Evolutionary conservation across 2,329 filamentous ascomycete species (phyloP).

Genomic region (Diaporthe citri): DNA sequence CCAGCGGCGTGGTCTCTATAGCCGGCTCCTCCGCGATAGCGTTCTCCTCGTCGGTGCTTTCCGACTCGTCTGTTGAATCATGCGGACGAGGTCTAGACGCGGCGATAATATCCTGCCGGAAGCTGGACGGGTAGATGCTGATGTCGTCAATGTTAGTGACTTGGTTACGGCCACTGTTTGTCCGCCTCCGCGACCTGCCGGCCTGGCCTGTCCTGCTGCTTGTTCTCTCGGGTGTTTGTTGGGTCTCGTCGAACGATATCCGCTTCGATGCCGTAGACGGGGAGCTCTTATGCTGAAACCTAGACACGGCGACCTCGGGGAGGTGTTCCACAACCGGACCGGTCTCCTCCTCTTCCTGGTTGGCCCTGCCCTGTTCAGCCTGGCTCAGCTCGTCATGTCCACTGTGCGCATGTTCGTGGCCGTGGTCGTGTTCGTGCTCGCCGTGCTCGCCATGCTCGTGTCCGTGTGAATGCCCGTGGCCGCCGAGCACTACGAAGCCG

Average conservation of each 20-base stretch:
- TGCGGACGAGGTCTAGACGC: conserved; percentile 75
- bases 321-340: conserved; percentile 72
- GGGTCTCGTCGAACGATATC: conserved; percentile 40
- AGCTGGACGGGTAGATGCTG: conserved; percentile 88
- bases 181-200: conserved; percentile 59
- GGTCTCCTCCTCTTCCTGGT: conserved; percentile 65
- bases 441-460: conserved; percentile 65
- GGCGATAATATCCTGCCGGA: conserved; percentile 92
- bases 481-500: conserved; percentile 91
- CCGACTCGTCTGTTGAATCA: conserved; percentile 42
- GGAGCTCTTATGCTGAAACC: conserved; percentile 51
- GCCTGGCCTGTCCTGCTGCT: conserved; percentile 46
- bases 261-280: conserved; percentile 42
- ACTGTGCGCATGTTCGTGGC: conserved; percentile 49
- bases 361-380: conserved; percentile 65
- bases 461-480: conserved; percentile 88
- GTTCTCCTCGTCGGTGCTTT: conserved; percentile 37
- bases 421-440: conserved; percentile 60
- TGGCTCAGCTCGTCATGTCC: conserved; percentile 53
- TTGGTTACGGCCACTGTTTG: conserved; percentile 66
- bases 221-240: conserved; percentile 48
- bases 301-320: conserved; percentile 71
- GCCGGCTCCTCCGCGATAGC: conserved; percentile 47
- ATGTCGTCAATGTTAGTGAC: conserved; percentile 78
- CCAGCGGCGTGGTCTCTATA: conserved; percentile 56